A percentile compares a stretch with the other conserved stretches of the same genome.
These are phyloP conservation scores for Karstenula rhodostoma DNA, from an alignment of 2,329 filamentous ascomycete species.

Conservation along the genomic window DNA sequence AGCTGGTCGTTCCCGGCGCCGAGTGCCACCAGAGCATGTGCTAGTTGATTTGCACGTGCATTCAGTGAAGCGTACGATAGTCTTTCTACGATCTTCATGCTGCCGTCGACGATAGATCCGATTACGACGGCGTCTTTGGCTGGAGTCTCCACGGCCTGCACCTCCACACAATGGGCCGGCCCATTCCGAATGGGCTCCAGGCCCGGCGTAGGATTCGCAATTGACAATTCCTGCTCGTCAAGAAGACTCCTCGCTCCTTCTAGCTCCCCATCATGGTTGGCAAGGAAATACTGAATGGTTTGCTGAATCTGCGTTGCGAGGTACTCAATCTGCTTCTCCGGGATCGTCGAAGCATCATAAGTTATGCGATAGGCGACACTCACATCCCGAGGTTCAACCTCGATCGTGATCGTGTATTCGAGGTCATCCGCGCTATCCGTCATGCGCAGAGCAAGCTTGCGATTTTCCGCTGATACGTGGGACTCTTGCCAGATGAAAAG, in stretches of 20 bases:
- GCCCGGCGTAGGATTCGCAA: constrained; percentile 51
- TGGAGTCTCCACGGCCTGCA: constrained; percentile 58
- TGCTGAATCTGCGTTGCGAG: constrained; percentile 69
- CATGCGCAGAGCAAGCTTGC: constrained; percentile 59
- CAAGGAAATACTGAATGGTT: constrained; percentile 57
- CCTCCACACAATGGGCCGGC: constrained; percentile 61
- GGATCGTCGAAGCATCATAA: constrained; percentile 63
- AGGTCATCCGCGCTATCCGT: constrained; percentile 72
- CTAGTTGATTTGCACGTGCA: constrained; percentile 68
- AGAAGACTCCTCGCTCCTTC: constrained; percentile 35
- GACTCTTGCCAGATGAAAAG: constrained; percentile 88
- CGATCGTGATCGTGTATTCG: constrained; percentile 78
- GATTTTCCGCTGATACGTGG: constrained; percentile 49
- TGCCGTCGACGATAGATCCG: constrained; percentile 54
- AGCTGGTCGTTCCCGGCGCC: constrained; percentile 63
- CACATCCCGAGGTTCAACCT: constrained; percentile 70
- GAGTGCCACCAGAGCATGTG: constrained; percentile 60
- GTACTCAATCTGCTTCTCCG: constrained; percentile 62
- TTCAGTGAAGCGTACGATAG: constrained; percentile 74
- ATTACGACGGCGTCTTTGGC: constrained; percentile 71
- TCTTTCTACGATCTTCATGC: constrained; percentile 45
- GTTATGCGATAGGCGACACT: constrained; percentile 62
- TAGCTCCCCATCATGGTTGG: constrained; percentile 45
- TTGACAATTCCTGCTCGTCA: constrained; percentile 42
- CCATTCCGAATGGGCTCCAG: constrained; percentile 30